These are phyloP conservation scores for Aquanectria penicillioides DNA, from an alignment of 2,329 filamentous ascomycete genomes.

Conservation along the genomic window DNA sequence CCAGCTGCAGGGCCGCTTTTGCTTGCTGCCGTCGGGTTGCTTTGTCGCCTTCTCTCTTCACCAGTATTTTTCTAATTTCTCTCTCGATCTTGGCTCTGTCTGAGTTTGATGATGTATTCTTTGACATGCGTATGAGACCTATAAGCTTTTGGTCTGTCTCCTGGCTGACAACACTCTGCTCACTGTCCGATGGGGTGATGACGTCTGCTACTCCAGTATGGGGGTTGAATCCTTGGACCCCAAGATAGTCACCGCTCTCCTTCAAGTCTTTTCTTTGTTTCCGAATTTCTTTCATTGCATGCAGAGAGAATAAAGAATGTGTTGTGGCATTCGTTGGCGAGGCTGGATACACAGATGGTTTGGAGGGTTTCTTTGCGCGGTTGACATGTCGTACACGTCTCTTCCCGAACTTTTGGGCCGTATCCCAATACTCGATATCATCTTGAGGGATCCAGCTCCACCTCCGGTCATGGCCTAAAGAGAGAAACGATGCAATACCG, in stretches of 20 bases:
- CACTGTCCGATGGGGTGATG: slow-evolving; percentile 60
- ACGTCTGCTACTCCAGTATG: slow-evolving; percentile 63
- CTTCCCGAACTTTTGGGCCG: slow-evolving; percentile 1
- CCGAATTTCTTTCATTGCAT: slow-evolving; percentile 46
- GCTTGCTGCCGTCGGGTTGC: slow-evolving; percentile 55
- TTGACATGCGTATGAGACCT: slow-evolving; percentile 45
- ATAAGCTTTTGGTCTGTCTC: slow-evolving; percentile 46
- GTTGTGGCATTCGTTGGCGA: not conserved
- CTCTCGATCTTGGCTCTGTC: slow-evolving; percentile 58
- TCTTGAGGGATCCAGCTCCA: slow-evolving; percentile 33
- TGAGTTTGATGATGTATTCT: slow-evolving; percentile 48
- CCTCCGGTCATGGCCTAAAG: slow-evolving; percentile 9
- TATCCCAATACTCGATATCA: slow-evolving; percentile 16
- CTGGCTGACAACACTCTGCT: slow-evolving; percentile 48
- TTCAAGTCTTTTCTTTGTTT: slow-evolving; percentile 57
- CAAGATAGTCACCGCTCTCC: slow-evolving; percentile 67
- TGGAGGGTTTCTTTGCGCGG: not conserved
- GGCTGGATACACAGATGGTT: not conserved
- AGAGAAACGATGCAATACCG: too few species aligned
- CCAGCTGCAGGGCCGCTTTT: slow-evolving; percentile 49
- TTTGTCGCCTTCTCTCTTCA: slow-evolving; percentile 48
- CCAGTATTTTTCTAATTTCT: slow-evolving; percentile 48
- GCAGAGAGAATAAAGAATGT: slow-evolving; percentile 29
- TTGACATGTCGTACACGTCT: not conserved
- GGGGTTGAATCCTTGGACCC: slow-evolving; percentile 68